These are phyloP conservation scores for Symbiodinium natans DNA, from an alignment of 73 alveolate genomes.

Conservation along the genomic window DNA sequence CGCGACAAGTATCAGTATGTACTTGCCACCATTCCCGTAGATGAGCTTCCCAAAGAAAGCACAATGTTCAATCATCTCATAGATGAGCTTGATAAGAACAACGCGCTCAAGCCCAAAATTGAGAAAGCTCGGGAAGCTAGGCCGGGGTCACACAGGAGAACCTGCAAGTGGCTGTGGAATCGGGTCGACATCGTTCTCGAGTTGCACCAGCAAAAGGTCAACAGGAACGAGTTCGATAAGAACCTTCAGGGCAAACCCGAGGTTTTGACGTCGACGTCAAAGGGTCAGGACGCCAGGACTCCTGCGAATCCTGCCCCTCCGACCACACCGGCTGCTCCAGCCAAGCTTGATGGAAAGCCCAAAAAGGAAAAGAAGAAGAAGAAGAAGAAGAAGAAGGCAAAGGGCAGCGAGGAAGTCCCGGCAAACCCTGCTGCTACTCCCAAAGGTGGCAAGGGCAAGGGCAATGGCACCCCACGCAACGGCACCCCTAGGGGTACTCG, in stretches of 20 bases:
- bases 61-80: constrained; percentile 9
- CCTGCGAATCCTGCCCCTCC: no score
- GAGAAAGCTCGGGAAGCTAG: constrained; percentile 14
- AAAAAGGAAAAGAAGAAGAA: not conserved
- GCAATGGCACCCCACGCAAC: not conserved
- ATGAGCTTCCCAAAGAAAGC: not conserved
- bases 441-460: not conserved
- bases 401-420: not conserved
- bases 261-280: not conserved
- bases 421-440: not conserved
- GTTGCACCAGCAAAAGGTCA: not conserved
- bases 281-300: no score
- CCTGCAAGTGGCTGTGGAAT: not conserved
- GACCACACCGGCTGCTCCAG: not conserved
- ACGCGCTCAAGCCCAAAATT: not conserved
- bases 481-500: not conserved
- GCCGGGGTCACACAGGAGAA: not conserved
- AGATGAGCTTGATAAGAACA: not conserved
- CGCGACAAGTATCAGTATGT: not conserved
- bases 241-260: not conserved
- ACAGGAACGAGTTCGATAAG: not conserved
- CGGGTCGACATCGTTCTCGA: not conserved
- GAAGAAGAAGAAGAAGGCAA: not conserved
- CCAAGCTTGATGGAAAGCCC: not conserved
- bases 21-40: no score